phyloP scores from a whole-genome alignment of 495 filamentous ascomycete genomes.

The Neurospora sp. region DNA sequence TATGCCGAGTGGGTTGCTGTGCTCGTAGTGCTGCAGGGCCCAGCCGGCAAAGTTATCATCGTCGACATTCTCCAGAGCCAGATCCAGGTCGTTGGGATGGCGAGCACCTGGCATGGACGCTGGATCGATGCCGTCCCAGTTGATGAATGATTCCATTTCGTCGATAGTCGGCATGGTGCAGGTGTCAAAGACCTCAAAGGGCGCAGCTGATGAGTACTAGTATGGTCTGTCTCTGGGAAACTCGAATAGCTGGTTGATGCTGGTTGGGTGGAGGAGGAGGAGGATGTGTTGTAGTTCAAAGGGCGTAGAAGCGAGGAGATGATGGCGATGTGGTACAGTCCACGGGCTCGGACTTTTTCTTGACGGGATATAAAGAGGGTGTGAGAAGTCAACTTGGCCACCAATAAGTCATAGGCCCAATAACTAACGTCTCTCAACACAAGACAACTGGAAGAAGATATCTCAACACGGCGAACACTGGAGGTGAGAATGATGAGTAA shows the following conservation, averaged over 20 bases:
- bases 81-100: constrained; percentile 27
- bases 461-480: background rate
- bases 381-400: background rate
- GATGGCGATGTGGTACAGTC: background rate
- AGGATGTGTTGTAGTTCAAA: background rate
- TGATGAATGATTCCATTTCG: constrained; percentile 35
- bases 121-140: constrained; percentile 34
- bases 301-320: background rate
- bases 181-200: constrained; percentile 5
- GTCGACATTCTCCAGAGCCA: constrained; percentile 34
- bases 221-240: background rate
- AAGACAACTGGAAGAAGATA: background rate
- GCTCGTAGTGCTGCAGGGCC: constrained; percentile 38
- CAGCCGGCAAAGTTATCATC: constrained; percentile 42
- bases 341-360: background rate
- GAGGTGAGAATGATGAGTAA: background rate
- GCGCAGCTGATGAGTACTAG: constrained; percentile 4
- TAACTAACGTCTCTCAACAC: background rate
- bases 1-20: constrained; percentile 17
- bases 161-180: constrained; percentile 13
- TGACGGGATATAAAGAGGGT: background rate
- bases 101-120: constrained; percentile 16
- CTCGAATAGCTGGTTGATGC: background rate
- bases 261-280: background rate
- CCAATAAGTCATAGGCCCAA: background rate